Base-by-base conservation (phyloP, 345 rosid genomes). In the Populus euphratica region DNA sequence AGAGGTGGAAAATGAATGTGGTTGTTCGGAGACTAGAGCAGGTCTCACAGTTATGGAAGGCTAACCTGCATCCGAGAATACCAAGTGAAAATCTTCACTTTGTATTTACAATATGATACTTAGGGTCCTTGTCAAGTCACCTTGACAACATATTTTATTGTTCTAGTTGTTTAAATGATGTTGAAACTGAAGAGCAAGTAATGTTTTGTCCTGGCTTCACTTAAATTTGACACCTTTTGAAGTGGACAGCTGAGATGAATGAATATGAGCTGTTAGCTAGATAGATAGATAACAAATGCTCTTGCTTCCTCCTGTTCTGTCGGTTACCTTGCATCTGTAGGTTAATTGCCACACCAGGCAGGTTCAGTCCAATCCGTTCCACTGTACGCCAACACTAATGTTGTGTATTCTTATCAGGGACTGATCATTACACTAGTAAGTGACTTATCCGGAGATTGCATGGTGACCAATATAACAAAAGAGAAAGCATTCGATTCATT, bases 401-500 rank as follows among this genome's bases (percentile, higher is more conserved):
- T 39, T 2, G 43, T 39, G 8, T 39, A 6, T 2, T 39, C 43
- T 39, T 39, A 39, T 39, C 43, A 39, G 43, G 8, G 8, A 38
- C 41, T 38, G 41, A 12, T 21, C 13, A 61, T 23, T 61, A 61
- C 14, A 61, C 33, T 21, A 61, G 13, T 23, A 61, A 11, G 3
- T 61, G 66, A 61, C 10, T 23, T 67, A 11, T 56, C 16, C 14
- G 64, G 43, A 50, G 73, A 68, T 13, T 23, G 29, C 44, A 14
- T 13, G 41, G 41, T 38, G 41, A 68, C 8, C 10, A 35, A n/a
- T 17, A 73, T 70, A n/a, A 63, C 27, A 47, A 17, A 64, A 64
- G 31, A 71, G 47, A 78, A 68, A 27, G 71, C 81, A 72, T 75
- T 76, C 6, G 69, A 65, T 38, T 36, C 67, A 65, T 69, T 72